Conservation (phyloP, 768 basidiomycete genomes). For the Gelatoporia subvermispora region DNA sequence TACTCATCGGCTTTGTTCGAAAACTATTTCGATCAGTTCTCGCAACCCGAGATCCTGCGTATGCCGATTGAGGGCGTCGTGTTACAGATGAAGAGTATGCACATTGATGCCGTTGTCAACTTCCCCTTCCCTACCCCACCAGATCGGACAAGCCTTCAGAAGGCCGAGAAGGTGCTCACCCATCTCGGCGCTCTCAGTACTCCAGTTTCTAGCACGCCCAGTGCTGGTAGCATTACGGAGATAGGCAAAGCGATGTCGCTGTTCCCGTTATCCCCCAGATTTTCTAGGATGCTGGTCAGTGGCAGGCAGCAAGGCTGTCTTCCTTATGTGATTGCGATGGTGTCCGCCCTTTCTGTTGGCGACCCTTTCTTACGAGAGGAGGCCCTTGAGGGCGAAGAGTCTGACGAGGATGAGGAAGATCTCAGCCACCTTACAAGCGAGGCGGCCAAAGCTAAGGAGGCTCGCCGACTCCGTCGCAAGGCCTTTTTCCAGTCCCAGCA, state of each 20-base stretch:
- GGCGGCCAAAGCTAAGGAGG: conserved; percentile 48
- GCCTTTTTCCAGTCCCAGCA: conserved; percentile 80
- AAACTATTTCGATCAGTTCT: conserved; percentile 83
- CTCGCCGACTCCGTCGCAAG: conserved; percentile 56
- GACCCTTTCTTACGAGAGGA: conserved; percentile 94
- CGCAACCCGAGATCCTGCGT: conserved; percentile 87
- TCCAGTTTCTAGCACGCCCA: not conserved
- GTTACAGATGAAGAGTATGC: conserved; percentile 98
- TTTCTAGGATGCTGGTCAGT: conserved; percentile 92
- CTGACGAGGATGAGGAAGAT: conserved; percentile 34
- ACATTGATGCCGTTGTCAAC: conserved; percentile 92
- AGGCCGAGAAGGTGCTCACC: conserved; percentile 76
- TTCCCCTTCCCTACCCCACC: conserved; percentile 99
- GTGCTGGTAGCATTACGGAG: conserved; percentile 67
- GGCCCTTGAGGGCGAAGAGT: conserved; percentile 39
- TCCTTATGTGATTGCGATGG: conserved; percentile 87
- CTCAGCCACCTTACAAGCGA: conserved; percentile 43
- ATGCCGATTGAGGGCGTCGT: conserved; percentile 97
- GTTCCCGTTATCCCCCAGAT: conserved; percentile 91
- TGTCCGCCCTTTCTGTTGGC: conserved; percentile 88
- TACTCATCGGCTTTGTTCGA: conserved; percentile 96
- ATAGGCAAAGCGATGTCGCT: conserved; percentile 90
- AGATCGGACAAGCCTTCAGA: conserved; percentile 64
- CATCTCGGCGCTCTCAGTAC: conserved; percentile 74
- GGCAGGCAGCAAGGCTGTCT: conserved; percentile 84